Base-by-base conservation (phyloP, 495 filamentous ascomycete genomes). In the Lasiosphaeria ovina region DNA sequence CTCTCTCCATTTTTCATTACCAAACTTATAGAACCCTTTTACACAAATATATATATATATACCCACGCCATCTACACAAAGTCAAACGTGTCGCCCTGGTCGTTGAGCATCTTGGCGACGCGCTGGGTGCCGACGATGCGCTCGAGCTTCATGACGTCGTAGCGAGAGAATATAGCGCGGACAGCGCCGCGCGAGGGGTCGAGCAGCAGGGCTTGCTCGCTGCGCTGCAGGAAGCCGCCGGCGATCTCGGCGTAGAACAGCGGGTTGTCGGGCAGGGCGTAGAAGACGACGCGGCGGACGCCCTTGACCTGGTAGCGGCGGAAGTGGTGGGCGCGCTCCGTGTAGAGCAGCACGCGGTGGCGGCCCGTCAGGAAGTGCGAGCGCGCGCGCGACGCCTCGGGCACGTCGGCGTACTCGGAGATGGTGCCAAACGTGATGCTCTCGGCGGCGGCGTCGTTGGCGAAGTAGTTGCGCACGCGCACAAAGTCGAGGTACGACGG, bases 241-340 rank as follows among this genome's bases (percentile, higher is more conserved):
- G 90, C 87, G 50, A 97, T 81, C 78, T 98, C 94, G n/a, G 81
- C 74, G 70, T 94, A 98, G 68, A 98, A 97, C 6, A 79, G 66
- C 45, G 89, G 86, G 67, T 97, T 96, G 65, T 98, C 93, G 1
- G 94, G 93, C 11, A 97, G 68, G 2, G 85, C 87, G 71, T 98
- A 98, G 78, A 96, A 86, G 45, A 96, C 76, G 7, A 97, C 82
- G 53, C 84, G 81, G 72, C 84, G 86, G 33, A 92, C 92, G 10
- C 94, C 94, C 38, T 85, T 81, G 24, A 98, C 75, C 59, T 81
- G 81, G 67, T 92, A 93, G 24, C 95, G 82, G 33, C 90, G 80
- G 79, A 98, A 98, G 72, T 98, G 95, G 75, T 98, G 95, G 16
- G 92, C 87, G 34, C 94, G 87, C 72, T 93, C 93, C 8, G 92